Evolutionary conservation across 2,329 filamentous ascomycete genomes (phyloP).

Genomic region (Simplicillium sp.): DNA sequence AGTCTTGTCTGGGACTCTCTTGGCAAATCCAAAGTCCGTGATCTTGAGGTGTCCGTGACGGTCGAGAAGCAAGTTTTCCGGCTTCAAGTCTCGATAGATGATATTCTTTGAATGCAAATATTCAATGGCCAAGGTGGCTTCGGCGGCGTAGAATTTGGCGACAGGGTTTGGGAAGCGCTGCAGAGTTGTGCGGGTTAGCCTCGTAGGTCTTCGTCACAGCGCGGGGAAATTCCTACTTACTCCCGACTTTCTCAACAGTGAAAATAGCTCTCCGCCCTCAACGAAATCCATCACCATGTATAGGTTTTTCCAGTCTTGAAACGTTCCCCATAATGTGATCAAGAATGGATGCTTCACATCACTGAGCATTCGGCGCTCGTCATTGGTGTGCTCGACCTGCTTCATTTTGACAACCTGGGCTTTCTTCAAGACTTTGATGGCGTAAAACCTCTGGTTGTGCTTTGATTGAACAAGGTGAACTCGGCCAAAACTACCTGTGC

Average conservation of each 20-base stretch:
- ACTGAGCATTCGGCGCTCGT: constrained; percentile 90
- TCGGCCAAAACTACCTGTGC: constrained; percentile 92
- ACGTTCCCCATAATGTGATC: constrained; percentile 96
- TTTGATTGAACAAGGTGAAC: constrained; percentile 96
- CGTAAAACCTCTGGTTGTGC: constrained; percentile 97
- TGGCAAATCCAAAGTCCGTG: constrained; percentile 97
- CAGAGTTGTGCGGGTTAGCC: constrained; percentile 3
- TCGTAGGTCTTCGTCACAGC: not conserved
- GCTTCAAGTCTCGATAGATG: constrained; percentile 96
- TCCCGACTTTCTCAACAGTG: constrained; percentile 87
- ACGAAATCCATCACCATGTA: constrained; percentile 99
- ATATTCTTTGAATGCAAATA: constrained; percentile 93
- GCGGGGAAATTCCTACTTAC: constrained; percentile 30
- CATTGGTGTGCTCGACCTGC: constrained; percentile 98
- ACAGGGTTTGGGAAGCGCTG: constrained; percentile 97
- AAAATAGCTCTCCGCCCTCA: constrained; percentile 95
- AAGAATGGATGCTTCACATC: constrained; percentile 97
- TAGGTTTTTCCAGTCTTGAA: constrained; percentile 87
- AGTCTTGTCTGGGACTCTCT: constrained; percentile 96
- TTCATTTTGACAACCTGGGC: constrained; percentile 99
- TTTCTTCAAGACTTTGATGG: constrained; percentile 98
- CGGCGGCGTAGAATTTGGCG: constrained; percentile 97
- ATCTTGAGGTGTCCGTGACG: constrained; percentile 93
- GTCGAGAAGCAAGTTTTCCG: constrained; percentile 85
- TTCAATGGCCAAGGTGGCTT: constrained; percentile 90